phyloP scores from a whole-genome alignment of 2,329 filamentous ascomycete species.

The Curvularia eragrostidis region DNA sequence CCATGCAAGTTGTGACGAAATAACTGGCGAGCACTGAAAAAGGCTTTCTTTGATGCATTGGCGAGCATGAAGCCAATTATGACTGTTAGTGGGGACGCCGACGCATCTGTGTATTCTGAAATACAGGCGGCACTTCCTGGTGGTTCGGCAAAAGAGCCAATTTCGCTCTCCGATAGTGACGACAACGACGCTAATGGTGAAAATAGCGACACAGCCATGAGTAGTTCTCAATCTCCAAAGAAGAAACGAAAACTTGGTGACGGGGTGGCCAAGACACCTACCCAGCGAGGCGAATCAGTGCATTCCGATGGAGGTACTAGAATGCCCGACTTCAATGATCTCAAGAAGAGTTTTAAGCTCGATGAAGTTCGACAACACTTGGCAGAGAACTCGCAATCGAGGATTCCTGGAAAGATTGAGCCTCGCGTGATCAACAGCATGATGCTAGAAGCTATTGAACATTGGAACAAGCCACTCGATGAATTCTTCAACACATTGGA shows the following conservation, averaged over 20 bases:
- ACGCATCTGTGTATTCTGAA: constrained; percentile 19
- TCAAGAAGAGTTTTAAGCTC: constrained; percentile 33
- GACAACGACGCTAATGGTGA: constrained; percentile 8
- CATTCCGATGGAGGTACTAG: not conserved
- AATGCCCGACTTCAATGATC: constrained; percentile 3
- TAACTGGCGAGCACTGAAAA: constrained; percentile 55
- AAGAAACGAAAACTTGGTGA: constrained; percentile 45
- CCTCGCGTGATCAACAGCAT: constrained; percentile 9
- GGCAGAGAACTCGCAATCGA: constrained; percentile 33
- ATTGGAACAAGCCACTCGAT: constrained; percentile 40
- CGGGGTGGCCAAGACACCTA: constrained; percentile 6
- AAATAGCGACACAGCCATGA: not conserved
- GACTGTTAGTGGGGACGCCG: constrained; percentile 12
- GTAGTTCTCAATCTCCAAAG: constrained; percentile 21
- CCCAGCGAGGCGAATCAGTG: not conserved
- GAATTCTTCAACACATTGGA: constrained; percentile 37
- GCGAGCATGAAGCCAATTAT: constrained; percentile 38
- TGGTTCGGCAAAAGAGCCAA: constrained; percentile 20
- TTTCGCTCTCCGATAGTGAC: constrained; percentile 27
- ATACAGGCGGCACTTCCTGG: constrained; percentile 13
- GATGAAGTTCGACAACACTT: constrained; percentile 40
- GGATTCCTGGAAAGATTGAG: constrained; percentile 42
- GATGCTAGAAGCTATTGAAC: constrained; percentile 27
- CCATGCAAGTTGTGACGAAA: constrained; percentile 52
- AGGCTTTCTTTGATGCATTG: constrained; percentile 59